Evolutionary conservation across 108 stramenopile species (phyloP), one percentile per base, ranked within the genome.

Genomic region (Cafeteria roenbergensis): DNA sequence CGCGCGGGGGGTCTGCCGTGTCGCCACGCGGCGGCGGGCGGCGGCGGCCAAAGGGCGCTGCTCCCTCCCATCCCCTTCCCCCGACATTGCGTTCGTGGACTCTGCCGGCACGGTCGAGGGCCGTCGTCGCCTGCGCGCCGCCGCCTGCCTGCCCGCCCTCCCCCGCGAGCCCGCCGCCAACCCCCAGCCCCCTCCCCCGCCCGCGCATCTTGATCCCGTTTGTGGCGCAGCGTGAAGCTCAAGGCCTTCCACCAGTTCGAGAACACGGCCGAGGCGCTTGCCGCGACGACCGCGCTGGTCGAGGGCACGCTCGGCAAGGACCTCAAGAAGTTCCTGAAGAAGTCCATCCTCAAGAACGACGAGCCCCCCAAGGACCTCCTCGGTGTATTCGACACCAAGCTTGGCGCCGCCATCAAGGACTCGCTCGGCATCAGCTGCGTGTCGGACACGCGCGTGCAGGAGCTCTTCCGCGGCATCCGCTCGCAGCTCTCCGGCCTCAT

Each of bases 201-300:
- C n/a, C n/a, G n/a, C n/a, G n/a, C 38, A 38, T 12, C 9, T 12
- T 38, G 38, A 34, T 14, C 64, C 22, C 2, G n/a, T 8, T 37
- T 33, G 4, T 1, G 12, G 38, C 27, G 21, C 55, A 53, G 38
- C 36, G 81, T 93, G 55, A 82, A 87, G 67, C 82, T 94, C 31
- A 64, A 91, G 51, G 86, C 90, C 61, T 99, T 99, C 70, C 81
- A 88, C 73, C 89, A 92, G 1, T 99, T 99, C 73, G 72, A 78
- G 51, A 91, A 94, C 81, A 99, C 95, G 29, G 90, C 95, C 56
- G 94, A 96, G 66, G 82, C 98, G 22, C 94, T 99, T 0, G 75
- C 90, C 21, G 94, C 94, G 8, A 93, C 95, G 33, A 86, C 94
- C 2, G 85, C 85, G 51, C 71, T 86, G 57, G 82, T 99, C 38